Base-by-base conservation (phyloP, 176 grass and related monocot genomes). In the Poa pratensis region DNA sequence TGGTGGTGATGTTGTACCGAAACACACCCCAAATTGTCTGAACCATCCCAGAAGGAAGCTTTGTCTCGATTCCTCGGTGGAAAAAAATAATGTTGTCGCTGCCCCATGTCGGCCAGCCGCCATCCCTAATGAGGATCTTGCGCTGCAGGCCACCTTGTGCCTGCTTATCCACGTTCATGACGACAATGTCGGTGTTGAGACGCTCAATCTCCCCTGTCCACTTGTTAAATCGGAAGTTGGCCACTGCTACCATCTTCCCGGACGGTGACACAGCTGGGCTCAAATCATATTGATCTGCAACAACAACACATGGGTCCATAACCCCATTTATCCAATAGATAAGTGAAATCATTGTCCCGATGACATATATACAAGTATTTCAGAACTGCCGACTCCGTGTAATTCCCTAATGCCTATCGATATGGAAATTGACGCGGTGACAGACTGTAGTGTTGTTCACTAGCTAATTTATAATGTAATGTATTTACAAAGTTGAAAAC, bases 61-160 rank as follows among this genome's bases (percentile, higher is more conserved):
- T 46, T 13, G 5, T 6, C 0, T 20, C 46, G 3, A 55, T 15
- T 27, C 77, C 82, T 3, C 73, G 28, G 30, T 90, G 88, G 26
- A 90, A 90, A 63, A 90, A 90, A 42, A 90, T 40, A 26, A 90
- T 26, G 51, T 90, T 53, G 18, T 86, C 88, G 80, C 78, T 86
- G 34, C 78, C 88, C 88, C 88, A 90, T 2, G 83, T 77, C 5
- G 84, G 88, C 88, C 88, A 90, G 2, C 88, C 88, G 8, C 64
- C 88, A 18, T 90, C 24, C 30, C 1, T 3, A 15, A 90, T 45
- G 3, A 79, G 4, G 0, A 5, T 0, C 18, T 2, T 37, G 2
- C 89, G 84, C 2, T 1, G 2, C 12, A 28, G 20, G 35, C 19
- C 0, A 2, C 66, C 34, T 18, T 69, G 66, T 2, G 59, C 4